Percentiles rank a stretch among this genome's conserved stretches.
phyloP scores from a whole-genome alignment of 2,329 filamentous ascomycete species.

The Phoma herbarum region DNA sequence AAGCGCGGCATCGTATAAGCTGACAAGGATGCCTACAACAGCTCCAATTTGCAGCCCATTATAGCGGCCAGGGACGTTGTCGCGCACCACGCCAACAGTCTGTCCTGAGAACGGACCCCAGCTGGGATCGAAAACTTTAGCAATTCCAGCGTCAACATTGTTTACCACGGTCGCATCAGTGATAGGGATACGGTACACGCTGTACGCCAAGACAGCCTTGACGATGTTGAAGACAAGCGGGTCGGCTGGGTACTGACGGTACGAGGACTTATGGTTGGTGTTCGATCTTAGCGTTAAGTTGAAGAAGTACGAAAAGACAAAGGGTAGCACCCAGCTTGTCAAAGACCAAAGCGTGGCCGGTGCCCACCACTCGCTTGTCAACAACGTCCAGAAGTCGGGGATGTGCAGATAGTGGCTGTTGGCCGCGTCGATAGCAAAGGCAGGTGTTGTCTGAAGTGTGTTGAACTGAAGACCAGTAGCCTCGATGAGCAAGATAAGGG shows the following conservation, averaged over 20 bases:
- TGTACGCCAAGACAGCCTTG: conserved; percentile 82
- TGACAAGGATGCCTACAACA: conserved; percentile 72
- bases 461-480: conserved; percentile 72
- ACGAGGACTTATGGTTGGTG: conserved; percentile 54
- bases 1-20: conserved; percentile 80
- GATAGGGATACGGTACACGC: conserved; percentile 69
- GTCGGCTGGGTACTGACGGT: conserved; percentile 72
- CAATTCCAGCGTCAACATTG: conserved; percentile 56
- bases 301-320: conserved; percentile 84
- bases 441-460: conserved; percentile 75
- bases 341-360: conserved; percentile 78
- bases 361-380: conserved; percentile 84
- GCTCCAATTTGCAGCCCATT: conserved; percentile 73
- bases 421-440: conserved; percentile 67
- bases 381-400: conserved; percentile 81
- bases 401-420: conserved; percentile 70
- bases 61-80: conserved; percentile 75
- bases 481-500: conserved; percentile 66
- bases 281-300: conserved; percentile 75
- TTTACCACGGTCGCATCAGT: conserved; percentile 27
- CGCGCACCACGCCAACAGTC: conserved; percentile 70
- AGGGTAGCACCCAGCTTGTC: conserved; percentile 75
- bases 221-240: conserved; percentile 89
- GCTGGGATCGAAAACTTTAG: conserved; percentile 56
- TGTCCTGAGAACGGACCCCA: conserved; percentile 67